Percentiles rank a stretch among this genome's conserved stretches.
Conservation (phyloP, 2,329 filamentous ascomycete species). For the Chaetomium sp. region DNA sequence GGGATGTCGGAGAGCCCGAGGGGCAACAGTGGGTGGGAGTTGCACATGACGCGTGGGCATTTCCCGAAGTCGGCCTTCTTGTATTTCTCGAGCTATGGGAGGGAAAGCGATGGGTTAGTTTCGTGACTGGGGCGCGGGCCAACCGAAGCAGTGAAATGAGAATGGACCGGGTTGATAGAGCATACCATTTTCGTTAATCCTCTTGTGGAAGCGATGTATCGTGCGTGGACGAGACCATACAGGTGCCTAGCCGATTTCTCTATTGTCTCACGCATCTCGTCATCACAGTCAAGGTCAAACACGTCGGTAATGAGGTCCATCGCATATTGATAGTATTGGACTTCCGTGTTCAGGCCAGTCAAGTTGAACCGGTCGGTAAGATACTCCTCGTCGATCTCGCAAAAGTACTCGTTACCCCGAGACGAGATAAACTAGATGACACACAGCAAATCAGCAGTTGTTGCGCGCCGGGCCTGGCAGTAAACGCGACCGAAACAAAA, state of each 20-base stretch:
- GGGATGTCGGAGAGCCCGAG: conserved; percentile 90
- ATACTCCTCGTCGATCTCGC: conserved; percentile 99
- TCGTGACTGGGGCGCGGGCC: background rate
- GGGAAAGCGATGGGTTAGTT: background rate
- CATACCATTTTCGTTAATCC: conserved; percentile 92
- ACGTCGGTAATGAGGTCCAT: conserved; percentile 96
- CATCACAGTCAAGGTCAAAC: conserved; percentile 97
- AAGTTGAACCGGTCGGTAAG: conserved; percentile 97
- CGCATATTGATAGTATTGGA: conserved; percentile 98
- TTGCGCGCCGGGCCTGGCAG: background rate
- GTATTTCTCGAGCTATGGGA: conserved; percentile 83
- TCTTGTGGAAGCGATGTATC: conserved; percentile 93
- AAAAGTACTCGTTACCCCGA: conserved; percentile 97
- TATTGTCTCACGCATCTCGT: conserved; percentile 96
- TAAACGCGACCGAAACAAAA: background rate
- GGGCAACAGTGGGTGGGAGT: conserved; percentile 85
- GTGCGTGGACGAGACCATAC: conserved; percentile 90
- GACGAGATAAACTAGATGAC: conserved; percentile 83
- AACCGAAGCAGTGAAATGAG: background rate
- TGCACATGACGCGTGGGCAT: conserved; percentile 92
- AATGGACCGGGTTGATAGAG: background rate
- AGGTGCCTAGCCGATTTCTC: conserved; percentile 95
- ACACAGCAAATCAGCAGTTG: conserved; percentile 14
- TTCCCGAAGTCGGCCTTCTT: conserved; percentile 98
- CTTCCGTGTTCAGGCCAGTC: conserved; percentile 92